Base-by-base conservation (phyloP, 495 filamentous ascomycete genomes). In the Aspergillus panamensis region DNA sequence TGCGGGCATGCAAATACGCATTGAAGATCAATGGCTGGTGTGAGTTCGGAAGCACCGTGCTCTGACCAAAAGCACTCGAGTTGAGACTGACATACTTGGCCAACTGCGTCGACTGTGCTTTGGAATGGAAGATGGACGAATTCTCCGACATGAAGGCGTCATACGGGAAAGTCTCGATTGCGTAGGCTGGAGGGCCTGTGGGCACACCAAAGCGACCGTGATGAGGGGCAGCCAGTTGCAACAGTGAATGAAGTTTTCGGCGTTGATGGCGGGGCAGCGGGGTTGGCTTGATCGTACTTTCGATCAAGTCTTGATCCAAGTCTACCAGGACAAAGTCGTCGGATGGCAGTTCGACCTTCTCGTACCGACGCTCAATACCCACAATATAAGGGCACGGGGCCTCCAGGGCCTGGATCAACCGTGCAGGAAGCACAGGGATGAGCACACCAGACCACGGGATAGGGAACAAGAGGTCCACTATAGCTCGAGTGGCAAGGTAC, bases 381-480 rank as follows among this genome's bases (percentile, higher is more conserved):
- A 96, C 89, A 57, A 98, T 96, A 66, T 97, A 98, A 0, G 94
- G 94, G 60, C 94, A 97, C 16, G 94, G 94, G 1, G 94, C 94
- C 65, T 97, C 93, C 17, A 97, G 79, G 8, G 90, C 92, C 54
- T 92, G 91, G 14, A 97, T 77, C 35, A 97, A 75, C 31, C 93
- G 84, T 16, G 90, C 91, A 20, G 93, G 93, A 20, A 97, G 78
- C 39, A 97, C 83, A 9, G 93, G 93, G 55, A 97, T 97, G 62
- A 95, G 88, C 42, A 97, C 91, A 61, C 91, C 92, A 16, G 88
- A 80, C 93, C 94, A 98, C 47, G 88, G 87, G 48, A 97, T 73
- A 2, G 94, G 94, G 70, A 96, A 98, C 37, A 98, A 73, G 21
- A 98, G 77, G 70, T 86, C 90, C 8, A 84, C 82, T 57, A 98